These are phyloP conservation scores for Lactarius indigo DNA, from an alignment of 768 basidiomycete species.

Conservation along the genomic window DNA sequence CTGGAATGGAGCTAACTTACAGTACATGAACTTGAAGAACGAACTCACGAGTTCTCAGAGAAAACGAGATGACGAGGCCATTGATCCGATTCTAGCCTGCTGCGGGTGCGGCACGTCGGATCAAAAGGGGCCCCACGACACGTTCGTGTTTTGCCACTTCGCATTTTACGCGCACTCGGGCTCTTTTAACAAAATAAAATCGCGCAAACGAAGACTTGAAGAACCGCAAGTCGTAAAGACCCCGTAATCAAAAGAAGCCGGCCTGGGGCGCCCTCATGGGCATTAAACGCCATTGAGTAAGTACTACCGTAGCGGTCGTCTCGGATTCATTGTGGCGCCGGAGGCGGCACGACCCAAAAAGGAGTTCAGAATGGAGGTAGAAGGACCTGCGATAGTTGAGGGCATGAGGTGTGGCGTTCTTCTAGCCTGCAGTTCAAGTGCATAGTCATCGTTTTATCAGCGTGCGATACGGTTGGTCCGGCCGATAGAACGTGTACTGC, in stretches of 20 bases:
- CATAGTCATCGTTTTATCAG: background rate
- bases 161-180: background rate
- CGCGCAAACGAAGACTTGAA: background rate
- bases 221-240: background rate
- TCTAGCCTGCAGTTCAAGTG: background rate
- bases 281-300: too few species aligned
- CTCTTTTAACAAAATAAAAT: background rate
- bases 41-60: background rate
- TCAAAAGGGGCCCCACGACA: background rate
- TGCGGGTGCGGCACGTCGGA: background rate
- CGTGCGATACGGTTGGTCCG: background rate
- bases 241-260: background rate
- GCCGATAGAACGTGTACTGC: background rate
- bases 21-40: background rate
- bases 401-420: background rate
- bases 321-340: background rate
- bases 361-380: background rate
- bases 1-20: background rate
- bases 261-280: background rate
- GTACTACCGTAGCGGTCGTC: background rate
- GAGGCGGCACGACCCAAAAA: background rate
- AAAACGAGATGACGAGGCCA: background rate
- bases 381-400: background rate
- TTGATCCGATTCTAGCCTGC: background rate
- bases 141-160: background rate